These are phyloP conservation scores for Lentinus tigrinus DNA, from an alignment of 768 basidiomycete genomes.

Conservation along the genomic window DNA sequence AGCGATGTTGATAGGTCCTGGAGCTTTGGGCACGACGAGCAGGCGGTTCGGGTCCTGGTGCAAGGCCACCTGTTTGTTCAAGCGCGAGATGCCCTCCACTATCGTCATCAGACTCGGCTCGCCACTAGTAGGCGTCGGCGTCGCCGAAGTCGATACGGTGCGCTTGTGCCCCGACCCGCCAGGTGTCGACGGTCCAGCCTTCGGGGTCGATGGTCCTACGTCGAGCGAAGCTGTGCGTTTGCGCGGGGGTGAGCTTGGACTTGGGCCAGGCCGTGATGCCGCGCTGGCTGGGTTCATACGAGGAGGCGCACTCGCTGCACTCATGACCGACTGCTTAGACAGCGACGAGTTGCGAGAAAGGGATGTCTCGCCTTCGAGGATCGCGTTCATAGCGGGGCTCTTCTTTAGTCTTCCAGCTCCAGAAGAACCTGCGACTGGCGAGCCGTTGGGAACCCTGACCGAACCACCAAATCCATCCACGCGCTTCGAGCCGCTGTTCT, in stretches of 20 bases:
- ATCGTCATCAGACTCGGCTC: slow-evolving; percentile 61
- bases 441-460: background rate
- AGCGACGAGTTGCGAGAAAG: slow-evolving; percentile 28
- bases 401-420: slow-evolving; percentile 8
- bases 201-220: background rate
- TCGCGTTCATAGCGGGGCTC: background rate
- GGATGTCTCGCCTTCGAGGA: slow-evolving; percentile 13
- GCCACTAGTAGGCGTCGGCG: slow-evolving; percentile 12
- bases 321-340: slow-evolving; percentile 26
- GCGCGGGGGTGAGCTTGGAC: slow-evolving; percentile 9
- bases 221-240: slow-evolving; percentile 20
- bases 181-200: background rate
- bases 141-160: slow-evolving; percentile 4
- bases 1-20: slow-evolving; percentile 36
- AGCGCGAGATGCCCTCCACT: slow-evolving; percentile 56
- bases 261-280: background rate
- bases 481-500: slow-evolving; percentile 1
- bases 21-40: slow-evolving; percentile 48
- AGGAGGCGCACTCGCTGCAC: slow-evolving; percentile 23
- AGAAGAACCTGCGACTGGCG: background rate
- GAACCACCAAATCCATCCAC: slow-evolving; percentile 4
- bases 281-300: background rate
- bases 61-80: slow-evolving; percentile 33
- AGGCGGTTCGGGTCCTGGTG: slow-evolving; percentile 26
- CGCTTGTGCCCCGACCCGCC: slow-evolving; percentile 14